Base-by-base conservation (phyloP, 768 basidiomycete species). In the Amanita polypyramis region DNA sequence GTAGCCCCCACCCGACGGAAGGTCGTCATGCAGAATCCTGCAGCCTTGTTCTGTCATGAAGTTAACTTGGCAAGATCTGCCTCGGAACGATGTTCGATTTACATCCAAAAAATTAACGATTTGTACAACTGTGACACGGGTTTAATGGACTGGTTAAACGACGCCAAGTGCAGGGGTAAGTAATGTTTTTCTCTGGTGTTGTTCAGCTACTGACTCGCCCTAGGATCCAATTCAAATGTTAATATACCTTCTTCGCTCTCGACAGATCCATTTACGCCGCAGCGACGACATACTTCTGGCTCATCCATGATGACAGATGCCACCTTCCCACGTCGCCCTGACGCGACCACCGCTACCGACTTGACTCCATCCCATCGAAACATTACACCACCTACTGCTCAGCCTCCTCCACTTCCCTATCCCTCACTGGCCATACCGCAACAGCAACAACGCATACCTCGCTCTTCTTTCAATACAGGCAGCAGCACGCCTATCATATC, bases 81-180 rank as follows among this genome's bases (percentile, higher is more conserved):
- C 2, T 51, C 76, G 3, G 90, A 92, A 56, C 74, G 90, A 41
- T 85, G 82, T 51, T 59, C 66, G 19, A 76, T 80, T 32, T 94
- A 93, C 55, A 82, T 85, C 20, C 66, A 70, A 54, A 93, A 91
- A 67, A 87, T 93, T 53, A 88, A 89, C 57, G 87, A 92, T 59
- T 62, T 94, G 15, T 77, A 78, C 47, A 67, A 72, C 51, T 80
- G 77, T 57, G 85, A 90, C 56, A 84, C 83, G 55, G 88, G 90
- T 27, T 64, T 93, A 45, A 66, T 68, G 15, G 79, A 84, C n/a
- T 94, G 91, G 91, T 63, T 90, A 20, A 54, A 66, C 33, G 72
- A 75, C 48, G 73, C 73, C 47, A 75, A 65, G 53, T 63, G 68
- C 46, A 72, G 73, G 72, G 74, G 88, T 85, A 55, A 20, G 69